Evolutionary conservation across 1,284 basidiomycete species (phyloP), one percentile per base, ranked within the genome.

Genomic region (Puccinia polysora): DNA sequence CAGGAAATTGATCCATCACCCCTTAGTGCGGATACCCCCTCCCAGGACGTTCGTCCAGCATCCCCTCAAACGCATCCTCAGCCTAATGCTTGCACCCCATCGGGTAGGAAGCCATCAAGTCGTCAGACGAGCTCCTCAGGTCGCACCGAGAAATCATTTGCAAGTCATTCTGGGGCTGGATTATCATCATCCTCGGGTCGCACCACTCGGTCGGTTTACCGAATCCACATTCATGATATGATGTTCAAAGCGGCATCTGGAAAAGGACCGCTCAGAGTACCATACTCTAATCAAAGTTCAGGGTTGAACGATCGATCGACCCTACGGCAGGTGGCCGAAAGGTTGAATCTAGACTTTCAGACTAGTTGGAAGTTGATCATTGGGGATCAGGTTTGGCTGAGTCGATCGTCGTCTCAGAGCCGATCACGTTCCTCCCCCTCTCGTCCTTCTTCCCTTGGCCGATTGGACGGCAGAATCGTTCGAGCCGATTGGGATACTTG

Each of bases 311-410:
- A 49, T 5, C 10, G 15, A 2, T 65, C 47, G 14, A 32, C 63
- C 10, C n/a, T 65, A 18, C 6, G 18, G 8, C 63, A 65, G 47
- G 30, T 65, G 12, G 20, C 40, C 14, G 47, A 65, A 20, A 30
- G 47, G 23, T 32, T 65, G 2, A 65, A 30, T 10, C 32, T 65
- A 38, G 43, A 52, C 20, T 20, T 30, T 14, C 25, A 49, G 2
- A 2, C 23, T 5, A 65, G 45, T 20, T 65, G 63, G 63, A 65
- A 65, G 30, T 7, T 65, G 30, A 52, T 50, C 45, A 65, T 65
- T 20, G 63, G 63, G 7, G 45, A 49, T 32, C 30, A 38, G 49
- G 28, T 65, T 34, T 65, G 63, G 63, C 34, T 65, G 14, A 65
- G 49, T 38, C 5, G 36, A 3, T 25, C 40, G 15, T 60, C 58